These are phyloP conservation scores for Alternaria brassicicola DNA, from an alignment of 2,329 filamentous ascomycete species.

Conservation along the genomic window DNA sequence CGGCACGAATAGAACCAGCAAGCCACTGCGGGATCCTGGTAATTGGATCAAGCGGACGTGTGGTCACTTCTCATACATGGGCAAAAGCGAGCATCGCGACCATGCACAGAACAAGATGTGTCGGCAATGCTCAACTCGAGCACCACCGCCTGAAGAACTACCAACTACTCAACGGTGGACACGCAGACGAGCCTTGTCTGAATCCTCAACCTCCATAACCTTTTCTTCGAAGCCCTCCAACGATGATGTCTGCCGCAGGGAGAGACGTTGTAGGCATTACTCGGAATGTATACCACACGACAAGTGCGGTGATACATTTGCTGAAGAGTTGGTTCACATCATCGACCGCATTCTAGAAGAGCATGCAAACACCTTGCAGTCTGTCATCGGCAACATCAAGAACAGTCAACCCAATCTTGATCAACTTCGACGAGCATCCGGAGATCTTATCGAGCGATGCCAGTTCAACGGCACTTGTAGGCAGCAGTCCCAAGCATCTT, in stretches of 20 bases:
- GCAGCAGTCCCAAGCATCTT: slow-evolving; percentile 5
- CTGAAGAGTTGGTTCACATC: slow-evolving; percentile 45
- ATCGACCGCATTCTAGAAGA: slow-evolving; percentile 52
- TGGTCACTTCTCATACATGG: slow-evolving; percentile 36
- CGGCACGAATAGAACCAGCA: slow-evolving; percentile 14
- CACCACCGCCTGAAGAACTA: background rate
- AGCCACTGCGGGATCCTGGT: slow-evolving; percentile 27
- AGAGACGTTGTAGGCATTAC: slow-evolving; percentile 17
- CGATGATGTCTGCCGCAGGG: background rate
- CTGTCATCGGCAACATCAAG: slow-evolving; percentile 49
- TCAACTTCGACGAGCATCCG: slow-evolving; percentile 25
- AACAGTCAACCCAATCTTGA: slow-evolving; percentile 25
- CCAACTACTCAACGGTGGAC: slow-evolving; percentile 3
- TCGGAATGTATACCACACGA: slow-evolving; percentile 23
- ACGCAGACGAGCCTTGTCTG: slow-evolving; percentile 17
- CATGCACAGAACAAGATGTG: slow-evolving; percentile 24
- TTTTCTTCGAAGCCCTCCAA: slow-evolving; percentile 11
- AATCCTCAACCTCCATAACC: slow-evolving; percentile 20
- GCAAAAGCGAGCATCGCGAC: slow-evolving; percentile 18
- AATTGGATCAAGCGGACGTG: slow-evolving; percentile 39
- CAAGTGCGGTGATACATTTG: slow-evolving; percentile 35
- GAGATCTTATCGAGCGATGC: slow-evolving; percentile 26
- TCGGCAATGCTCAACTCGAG: slow-evolving; percentile 29
- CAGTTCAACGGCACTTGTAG: slow-evolving; percentile 9
- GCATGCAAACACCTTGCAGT: slow-evolving; percentile 47